phyloP scores from a whole-genome alignment of 305 asterid genomes.

The Solanum aculeatissimum region DNA sequence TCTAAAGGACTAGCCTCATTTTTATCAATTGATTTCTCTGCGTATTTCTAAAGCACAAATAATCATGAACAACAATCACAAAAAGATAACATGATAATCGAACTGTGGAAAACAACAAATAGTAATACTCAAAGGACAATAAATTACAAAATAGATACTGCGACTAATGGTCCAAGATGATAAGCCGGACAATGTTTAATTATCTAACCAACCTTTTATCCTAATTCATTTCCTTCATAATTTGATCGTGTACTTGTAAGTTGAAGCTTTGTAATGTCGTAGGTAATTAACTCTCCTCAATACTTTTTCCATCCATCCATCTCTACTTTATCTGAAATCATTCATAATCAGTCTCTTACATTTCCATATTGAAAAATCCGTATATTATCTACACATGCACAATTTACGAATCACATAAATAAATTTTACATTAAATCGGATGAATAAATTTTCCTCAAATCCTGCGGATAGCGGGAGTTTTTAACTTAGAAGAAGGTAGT shows the following conservation, averaged over 20 bases:
- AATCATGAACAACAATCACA: too few species aligned
- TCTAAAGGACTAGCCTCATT: too few species aligned
- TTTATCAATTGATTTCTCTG: too few species aligned
- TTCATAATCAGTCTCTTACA: fast-evolving
- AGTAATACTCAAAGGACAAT: neutral
- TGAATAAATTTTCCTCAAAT: neutral
- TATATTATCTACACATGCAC: neutral
- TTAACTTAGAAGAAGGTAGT: too few species aligned
- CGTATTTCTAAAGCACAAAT: too few species aligned
- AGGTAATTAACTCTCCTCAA: fast-evolving
- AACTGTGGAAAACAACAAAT: neutral
- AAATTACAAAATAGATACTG: neutral
- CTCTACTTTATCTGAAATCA: neutral
- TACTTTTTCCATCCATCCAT: neutral
- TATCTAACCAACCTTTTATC: neutral
- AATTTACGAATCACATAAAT: fast-evolving
- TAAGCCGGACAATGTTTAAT: neutral
- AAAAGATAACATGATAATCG: neutral
- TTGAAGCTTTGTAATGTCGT: neutral
- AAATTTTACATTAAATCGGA: neutral
- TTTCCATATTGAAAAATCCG: fast-evolving
- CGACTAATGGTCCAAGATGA: neutral
- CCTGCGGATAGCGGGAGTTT: fast-evolving
- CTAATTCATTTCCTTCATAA: neutral
- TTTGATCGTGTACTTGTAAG: neutral